Conservation (phyloP, 768 basidiomycete species). For the Phaffia tasmanica region DNA sequence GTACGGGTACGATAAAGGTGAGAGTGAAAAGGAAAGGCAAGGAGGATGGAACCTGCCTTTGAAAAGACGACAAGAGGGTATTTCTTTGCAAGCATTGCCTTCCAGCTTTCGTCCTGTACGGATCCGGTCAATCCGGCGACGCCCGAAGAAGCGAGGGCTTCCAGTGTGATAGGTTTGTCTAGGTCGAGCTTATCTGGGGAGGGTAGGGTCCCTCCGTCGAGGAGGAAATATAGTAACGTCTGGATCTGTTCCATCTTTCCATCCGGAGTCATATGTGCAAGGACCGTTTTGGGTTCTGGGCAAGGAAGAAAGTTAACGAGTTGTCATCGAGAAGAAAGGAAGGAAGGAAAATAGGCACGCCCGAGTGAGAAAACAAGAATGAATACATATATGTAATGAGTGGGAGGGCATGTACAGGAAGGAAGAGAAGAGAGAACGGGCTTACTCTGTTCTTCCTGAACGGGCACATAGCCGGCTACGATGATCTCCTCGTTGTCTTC, state of each 20-base stretch:
- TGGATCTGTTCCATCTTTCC: slow-evolving; percentile 23
- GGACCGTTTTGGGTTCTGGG: neutral
- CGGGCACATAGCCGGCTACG: neutral
- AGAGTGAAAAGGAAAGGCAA: neutral
- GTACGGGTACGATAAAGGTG: neutral
- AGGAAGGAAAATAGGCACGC: neutral
- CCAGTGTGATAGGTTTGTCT: slow-evolving; percentile 10
- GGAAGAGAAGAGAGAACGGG: neutral
- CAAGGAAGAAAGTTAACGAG: neutral
- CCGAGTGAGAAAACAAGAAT: too few species aligned
- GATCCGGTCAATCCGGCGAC: slow-evolving; percentile 28
- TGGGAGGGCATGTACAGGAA: neutral
- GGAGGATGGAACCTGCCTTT: slow-evolving; percentile 30
- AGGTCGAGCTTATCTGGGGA: slow-evolving; percentile 23
- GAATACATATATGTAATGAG: neutral
- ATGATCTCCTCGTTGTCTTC: neutral
- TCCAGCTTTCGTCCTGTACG: slow-evolving; percentile 33
- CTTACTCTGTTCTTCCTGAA: slow-evolving; percentile 2
- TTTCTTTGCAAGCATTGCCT: slow-evolving; percentile 30
- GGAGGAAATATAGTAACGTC: slow-evolving; percentile 34
- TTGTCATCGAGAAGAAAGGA: neutral
- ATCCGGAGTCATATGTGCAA: slow-evolving; percentile 1
- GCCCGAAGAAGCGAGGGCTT: slow-evolving; percentile 27
- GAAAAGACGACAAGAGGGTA: slow-evolving; percentile 36
- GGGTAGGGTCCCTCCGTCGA: slow-evolving; percentile 33